Base-by-base conservation (phyloP, 768 basidiomycete genomes). In the Kwoniella dendrophila region DNA sequence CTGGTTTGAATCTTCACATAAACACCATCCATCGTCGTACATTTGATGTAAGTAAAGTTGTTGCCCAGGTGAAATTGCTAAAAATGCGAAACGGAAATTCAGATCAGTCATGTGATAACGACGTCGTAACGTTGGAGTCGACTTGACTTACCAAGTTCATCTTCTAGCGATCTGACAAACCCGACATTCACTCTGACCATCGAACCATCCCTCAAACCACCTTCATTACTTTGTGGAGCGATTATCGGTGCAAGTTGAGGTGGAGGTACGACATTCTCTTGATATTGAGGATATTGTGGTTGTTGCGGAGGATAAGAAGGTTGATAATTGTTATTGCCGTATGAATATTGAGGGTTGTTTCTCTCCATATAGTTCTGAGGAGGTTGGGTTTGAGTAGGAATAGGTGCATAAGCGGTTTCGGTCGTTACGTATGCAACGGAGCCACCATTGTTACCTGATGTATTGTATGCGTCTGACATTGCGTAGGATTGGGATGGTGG, bases 21-120 rank as follows among this genome's bases (percentile, higher is more conserved):
- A 62, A 26, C 65, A 68, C 77, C 77, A 78, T 3, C 77, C 77
- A 61, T 78, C 77, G 58, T 78, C 77, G 65, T 78, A 78, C 29
- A 67, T 69, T 27, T 62, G 71, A 62, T 77, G 73, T 3, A 78
- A 70, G 58, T 67, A 74, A 40, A 78, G 69, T 47, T 73, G 72
- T 55, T 78, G 76, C 20, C 68, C 72, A 7, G 75, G 75, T 0
- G 65, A 58, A 60, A 78, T 76, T 18, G 73, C 77, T 76, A 59
- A 20, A 5, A 40, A 6, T 20, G 4, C 8, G 2, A 20, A 36
- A 16, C 12, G 22, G 29, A 33, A 44, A 45, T 26, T 0, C 18
- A 33, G 20, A 47, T 29, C 36, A 27, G 49, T 29, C 12, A 29
- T 12, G 29, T 12, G 27, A 50, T 5, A 3, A n/a, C 45, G 20